phyloP scores from a whole-genome alignment of 2,329 filamentous ascomycete genomes.

The Ampelomyces quisqualis region DNA sequence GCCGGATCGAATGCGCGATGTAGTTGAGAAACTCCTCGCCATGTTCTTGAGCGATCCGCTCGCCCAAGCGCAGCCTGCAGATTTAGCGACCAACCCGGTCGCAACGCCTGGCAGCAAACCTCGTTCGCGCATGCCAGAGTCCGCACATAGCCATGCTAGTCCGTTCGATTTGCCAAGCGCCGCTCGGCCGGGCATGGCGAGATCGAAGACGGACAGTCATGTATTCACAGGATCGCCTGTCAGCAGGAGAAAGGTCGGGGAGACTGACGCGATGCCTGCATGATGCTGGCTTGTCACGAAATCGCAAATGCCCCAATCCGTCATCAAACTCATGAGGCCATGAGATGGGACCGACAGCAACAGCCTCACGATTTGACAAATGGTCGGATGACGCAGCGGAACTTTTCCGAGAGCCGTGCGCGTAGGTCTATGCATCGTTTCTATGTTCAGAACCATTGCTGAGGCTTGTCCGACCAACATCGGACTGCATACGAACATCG shows the following conservation, averaged over 20 bases:
- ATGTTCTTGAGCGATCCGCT: conserved; percentile 52
- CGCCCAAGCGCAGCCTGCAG: conserved; percentile 17
- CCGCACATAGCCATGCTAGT: conserved; percentile 28
- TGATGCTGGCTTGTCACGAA: conserved; percentile 2
- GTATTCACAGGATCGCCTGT: conserved; percentile 29
- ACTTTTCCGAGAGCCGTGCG: conserved; percentile 3
- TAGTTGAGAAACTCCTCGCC: conserved; percentile 50
- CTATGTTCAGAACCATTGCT: no score
- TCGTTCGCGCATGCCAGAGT: conserved; percentile 19
- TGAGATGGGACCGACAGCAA: neutral
- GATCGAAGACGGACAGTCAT: conserved; percentile 17
- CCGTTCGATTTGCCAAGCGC: conserved; percentile 40
- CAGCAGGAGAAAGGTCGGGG: conserved; percentile 16
- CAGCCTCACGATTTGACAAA: neutral
- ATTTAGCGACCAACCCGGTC: conserved; percentile 15
- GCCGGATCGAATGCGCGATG: conserved; percentile 49
- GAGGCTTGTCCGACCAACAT: conserved; percentile 3
- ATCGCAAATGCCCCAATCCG: neutral
- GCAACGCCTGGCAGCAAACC: conserved; percentile 34
- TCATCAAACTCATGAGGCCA: neutral
- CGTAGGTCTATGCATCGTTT: no score
- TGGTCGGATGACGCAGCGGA: neutral
- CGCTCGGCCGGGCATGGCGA: conserved; percentile 16
- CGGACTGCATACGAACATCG: conserved; percentile 4
- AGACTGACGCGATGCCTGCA: conserved; percentile 1